Base-by-base conservation (phyloP, 805 yeast species). In the Starmerella tilneyi region DNA sequence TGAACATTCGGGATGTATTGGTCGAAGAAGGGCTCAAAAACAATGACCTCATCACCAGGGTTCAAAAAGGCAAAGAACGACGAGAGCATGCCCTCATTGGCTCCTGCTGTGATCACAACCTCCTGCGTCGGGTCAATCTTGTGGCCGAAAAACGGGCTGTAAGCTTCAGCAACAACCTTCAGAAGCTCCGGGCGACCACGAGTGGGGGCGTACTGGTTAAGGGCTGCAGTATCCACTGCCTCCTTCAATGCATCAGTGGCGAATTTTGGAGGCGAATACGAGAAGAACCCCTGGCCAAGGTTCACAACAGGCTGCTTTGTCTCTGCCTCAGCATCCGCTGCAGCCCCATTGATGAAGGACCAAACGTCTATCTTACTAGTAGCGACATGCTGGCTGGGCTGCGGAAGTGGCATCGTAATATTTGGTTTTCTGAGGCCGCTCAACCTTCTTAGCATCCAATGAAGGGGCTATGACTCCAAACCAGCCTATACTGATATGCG, bases 241-340 rank as follows among this genome's bases (percentile, higher is more conserved):
- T 73, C 70, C 52, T 78, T 75, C 15, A 89, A 94, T 6, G 95
- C 94, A 9, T 77, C 72, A 48, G 82, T 70, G 13, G 94, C 96
- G 64, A 92, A 92, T n/a, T 78, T 74, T 0, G 98, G 98, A 3
- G 98, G 98, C 24, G 88, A 75, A 62, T 89, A 92, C 2, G 96
- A 85, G 69, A 92, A 92, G 66, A 92, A 92, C 2, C 98, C 98
- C 63, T 92, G 98, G 27, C 98, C 98, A 47, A 92, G 72, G 57
- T 92, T 92, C 49, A 81, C 79, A 45, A 89, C 77, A 43, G 84
- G 82, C 56, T 81, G 72, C n/a, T 85, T 86, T 29, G 75, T 62
- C 37, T 76, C 78, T 8, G 54, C 58, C 50, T 78, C 80, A 12
- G 94, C 86, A 4, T 75, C 76, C 3, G 94, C 94, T 0, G 97